Evolutionary conservation across 352 stramenopile genomes (phyloP).

Genomic region (Saprolegnia diclina): DNA sequence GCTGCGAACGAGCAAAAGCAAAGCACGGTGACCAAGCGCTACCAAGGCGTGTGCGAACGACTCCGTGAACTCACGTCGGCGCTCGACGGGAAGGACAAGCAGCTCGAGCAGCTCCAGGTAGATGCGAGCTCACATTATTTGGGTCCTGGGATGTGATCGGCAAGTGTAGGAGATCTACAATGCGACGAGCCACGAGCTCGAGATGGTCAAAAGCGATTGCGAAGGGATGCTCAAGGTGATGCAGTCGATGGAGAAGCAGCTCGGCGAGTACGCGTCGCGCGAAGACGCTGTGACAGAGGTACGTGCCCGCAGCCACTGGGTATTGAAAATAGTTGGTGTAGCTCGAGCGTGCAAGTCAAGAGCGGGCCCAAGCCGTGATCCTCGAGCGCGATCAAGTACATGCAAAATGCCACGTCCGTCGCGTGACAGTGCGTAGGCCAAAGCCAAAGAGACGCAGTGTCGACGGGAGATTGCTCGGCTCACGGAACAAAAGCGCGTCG

Average conservation of each 20-base stretch:
- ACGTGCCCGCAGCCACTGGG: neutral
- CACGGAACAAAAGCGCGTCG: conserved; percentile 44
- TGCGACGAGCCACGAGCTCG: conserved; percentile 36
- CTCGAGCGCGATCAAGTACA: conserved; percentile 73
- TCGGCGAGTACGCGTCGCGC: conserved; percentile 64
- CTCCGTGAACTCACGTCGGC: conserved; percentile 55
- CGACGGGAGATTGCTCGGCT: conserved; percentile 64
- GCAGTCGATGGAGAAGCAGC: conserved; percentile 76
- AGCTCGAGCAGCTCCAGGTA: conserved; percentile 51
- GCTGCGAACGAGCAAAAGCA: conserved; percentile 52
- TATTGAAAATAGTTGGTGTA: too few relatives aligned
- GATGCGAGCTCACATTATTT: neutral
- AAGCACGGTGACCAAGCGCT: conserved; percentile 47
- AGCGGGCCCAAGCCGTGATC: conserved; percentile 56
- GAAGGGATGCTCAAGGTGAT: conserved; percentile 81
- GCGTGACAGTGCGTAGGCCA: neutral
- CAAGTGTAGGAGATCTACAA: conserved; percentile 16
- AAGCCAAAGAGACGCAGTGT: conserved; percentile 44
- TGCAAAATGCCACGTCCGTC: neutral
- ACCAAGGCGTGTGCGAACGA: conserved; percentile 63
- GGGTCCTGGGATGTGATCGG: too few relatives aligned
- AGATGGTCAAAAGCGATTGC: conserved; percentile 63
- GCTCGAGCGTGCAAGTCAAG: conserved; percentile 67
- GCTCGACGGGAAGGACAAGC: conserved; percentile 50
- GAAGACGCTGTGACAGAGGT: conserved; percentile 73